Evolutionary conservation across 2,329 filamentous ascomycete species (phyloP), one percentile per base, ranked within the genome.

Genomic region (Coniella vitis): DNA sequence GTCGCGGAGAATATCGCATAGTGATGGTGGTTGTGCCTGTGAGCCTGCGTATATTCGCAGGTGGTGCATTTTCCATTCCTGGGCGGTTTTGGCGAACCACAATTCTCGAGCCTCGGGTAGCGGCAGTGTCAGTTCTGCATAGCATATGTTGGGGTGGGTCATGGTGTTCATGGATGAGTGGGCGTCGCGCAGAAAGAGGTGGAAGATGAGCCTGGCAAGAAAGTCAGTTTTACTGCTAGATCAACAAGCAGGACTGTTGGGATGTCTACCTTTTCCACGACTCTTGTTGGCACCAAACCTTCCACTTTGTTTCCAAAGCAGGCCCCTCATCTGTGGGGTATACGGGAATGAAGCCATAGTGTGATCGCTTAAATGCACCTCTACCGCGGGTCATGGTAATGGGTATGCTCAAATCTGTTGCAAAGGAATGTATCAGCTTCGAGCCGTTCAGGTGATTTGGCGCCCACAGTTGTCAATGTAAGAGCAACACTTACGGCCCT

Each of bases 151-250:
- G 0, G 83, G 81, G 51, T 77, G 82, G 19, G 76, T 79, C 47
- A 85, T 69, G 4, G 84, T 71, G 1, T 80, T 78, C 68, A 88
- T 83, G 2, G 84, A 86, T 4, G 77, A 73, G 52, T 86, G 81
- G 0, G 81, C 72, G 57, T 88, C 84, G 49, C 82, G 74, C 4
- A 83, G 64, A 55, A 84, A 84, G 13, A 78, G 67, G 58, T 84
- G 80, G 51, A 84, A 81, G 3, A 79, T 77, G 2, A 89, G 74
- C 32, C 76, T 76, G 37, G n/a, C 43, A 21, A 40, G 21, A 47
- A 32, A 45, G 36, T 47, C 43, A 40, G 42, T 32, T 16, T 22
- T 13, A 14, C 21, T 29, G 3, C 12, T 39, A 2, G 2, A 14
- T 19, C 7, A 16, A 13, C 5, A 4, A 13, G 22, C n/a, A 10